Percentiles rank a stretch among this genome's conserved stretches.
Conservation (phyloP, 495 filamentous ascomycete species). For the Paragyromitra xinjiangensis region DNA sequence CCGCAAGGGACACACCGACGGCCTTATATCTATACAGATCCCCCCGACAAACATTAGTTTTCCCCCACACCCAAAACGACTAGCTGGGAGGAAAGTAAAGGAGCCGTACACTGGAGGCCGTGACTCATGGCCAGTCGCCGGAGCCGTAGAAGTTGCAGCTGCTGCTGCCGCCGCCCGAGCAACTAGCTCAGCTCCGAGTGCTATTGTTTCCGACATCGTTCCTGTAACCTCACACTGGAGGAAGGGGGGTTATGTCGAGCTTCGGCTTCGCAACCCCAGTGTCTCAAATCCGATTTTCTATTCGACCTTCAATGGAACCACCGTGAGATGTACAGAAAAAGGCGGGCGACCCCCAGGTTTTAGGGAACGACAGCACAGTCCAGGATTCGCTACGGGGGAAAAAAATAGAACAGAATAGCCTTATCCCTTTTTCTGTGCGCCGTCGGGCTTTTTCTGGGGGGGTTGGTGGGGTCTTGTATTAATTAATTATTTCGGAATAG, state of each 20-base stretch:
- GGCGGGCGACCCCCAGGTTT: slow-evolving; percentile 5
- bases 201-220: slow-evolving; percentile 39
- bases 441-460: slow-evolving; percentile 1
- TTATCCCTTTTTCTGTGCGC: neutral
- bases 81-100: neutral
- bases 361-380: neutral
- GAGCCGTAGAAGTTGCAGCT: slow-evolving; percentile 13
- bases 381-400: neutral
- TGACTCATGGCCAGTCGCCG: slow-evolving; percentile 5
- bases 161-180: slow-evolving; percentile 28
- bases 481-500: slow-evolving; percentile 30
- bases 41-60: slow-evolving; percentile 29
- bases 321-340: slow-evolving; percentile 7
- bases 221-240: neutral
- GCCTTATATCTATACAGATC: slow-evolving; percentile 71
- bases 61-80: neutral
- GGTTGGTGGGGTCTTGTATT: slow-evolving; percentile 9
- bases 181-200: slow-evolving; percentile 34
- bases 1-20: slow-evolving; percentile 84
- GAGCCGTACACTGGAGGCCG: slow-evolving; percentile 51
- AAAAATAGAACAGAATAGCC: neutral
- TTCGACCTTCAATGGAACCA: slow-evolving; percentile 9
- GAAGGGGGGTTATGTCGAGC: neutral
- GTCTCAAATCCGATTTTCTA: neutral
- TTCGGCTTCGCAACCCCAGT: neutral